Evolutionary conservation across 768 basidiomycete genomes (phyloP).

Genomic region (Pleurotus platypus): DNA sequence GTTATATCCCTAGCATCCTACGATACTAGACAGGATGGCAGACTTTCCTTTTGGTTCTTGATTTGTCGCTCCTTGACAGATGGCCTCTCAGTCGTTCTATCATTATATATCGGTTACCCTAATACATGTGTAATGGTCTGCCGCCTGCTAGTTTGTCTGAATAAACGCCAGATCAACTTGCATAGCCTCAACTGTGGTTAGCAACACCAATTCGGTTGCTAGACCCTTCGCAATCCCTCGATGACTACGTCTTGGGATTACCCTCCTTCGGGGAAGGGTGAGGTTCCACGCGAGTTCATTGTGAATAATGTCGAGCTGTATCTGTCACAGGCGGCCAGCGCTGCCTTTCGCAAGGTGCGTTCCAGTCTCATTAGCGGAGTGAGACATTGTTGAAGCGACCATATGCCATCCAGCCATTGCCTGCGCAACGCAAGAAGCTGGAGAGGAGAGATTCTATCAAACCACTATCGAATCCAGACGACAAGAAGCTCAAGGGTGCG

Average conservation of each 20-base stretch:
- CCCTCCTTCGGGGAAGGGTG: slow-evolving; percentile 17
- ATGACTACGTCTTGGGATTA: slow-evolving; percentile 33
- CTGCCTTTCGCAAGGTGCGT: slow-evolving; percentile 55
- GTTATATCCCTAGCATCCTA: background rate
- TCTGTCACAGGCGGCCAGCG: slow-evolving; percentile 47
- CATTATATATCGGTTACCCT: slow-evolving; percentile 7
- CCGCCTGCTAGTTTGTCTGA: background rate
- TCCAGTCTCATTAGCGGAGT: background rate
- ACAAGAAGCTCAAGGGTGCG: slow-evolving; percentile 62
- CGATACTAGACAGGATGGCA: background rate
- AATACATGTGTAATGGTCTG: slow-evolving; percentile 3
- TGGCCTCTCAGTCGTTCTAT: background rate
- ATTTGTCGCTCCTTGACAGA: background rate
- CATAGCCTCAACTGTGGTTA: no score
- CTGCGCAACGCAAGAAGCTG: slow-evolving; percentile 44
- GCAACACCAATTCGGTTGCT: background rate
- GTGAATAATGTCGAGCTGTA: slow-evolving; percentile 57
- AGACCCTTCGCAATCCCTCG: slow-evolving; percentile 2
- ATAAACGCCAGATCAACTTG: no score
- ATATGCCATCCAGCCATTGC: slow-evolving; percentile 29
- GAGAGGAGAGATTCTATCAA: slow-evolving; percentile 52
- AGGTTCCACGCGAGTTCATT: slow-evolving; percentile 46
- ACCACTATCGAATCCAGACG: slow-evolving; percentile 35
- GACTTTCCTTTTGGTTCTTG: background rate
- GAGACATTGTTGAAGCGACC: background rate